Base-by-base conservation (phyloP, 2,329 filamentous ascomycete genomes). In the Aspergillus pseudoterreus region DNA sequence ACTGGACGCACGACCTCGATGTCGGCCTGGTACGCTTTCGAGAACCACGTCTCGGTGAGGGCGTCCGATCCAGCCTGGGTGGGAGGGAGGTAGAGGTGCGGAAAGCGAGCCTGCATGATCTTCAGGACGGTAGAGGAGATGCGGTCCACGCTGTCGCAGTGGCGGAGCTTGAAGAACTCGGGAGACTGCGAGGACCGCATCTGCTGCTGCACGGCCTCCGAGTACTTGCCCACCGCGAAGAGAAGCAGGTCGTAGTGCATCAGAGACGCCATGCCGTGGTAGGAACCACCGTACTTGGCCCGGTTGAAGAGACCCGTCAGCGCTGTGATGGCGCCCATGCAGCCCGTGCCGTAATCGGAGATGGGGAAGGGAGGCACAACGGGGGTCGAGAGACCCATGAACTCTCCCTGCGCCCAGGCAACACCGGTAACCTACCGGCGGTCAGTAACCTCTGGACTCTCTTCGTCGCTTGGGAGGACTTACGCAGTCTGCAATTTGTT, bases 201-300 rank as follows among this genome's bases (percentile, higher is more conserved):
- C 46, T 74, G 58, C 10, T 75, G 68, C 67, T 85, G 80, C 2
- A 86, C 75, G 0, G 73, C 66, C 0, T 74, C 70, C 0, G 81
- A 72, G 54, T 87, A 82, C 36, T 81, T 67, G 0, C 85, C 85
- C 0, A 82, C 75, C 15, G 79, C 76, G 60, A 87, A 79, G 19
- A 88, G 76, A 2, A 86, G 77, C 1, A 87, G 75, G 55, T 89
- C 84, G 63, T 88, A 88, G 59, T 88, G 85, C 61, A 84, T 76
- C 15, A 88, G 73, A 1, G 82, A 85, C 0, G 79, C 82, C 47
- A 79, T 82, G 44, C 84, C 84, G 52, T 83, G 75, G 75, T 85
- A 88, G 1, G 83, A 86, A 1, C 86, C 86, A 15, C 86, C 86
- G 11, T 71, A 67, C 8, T 78, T 83, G 0, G 85, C 81, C 30